A percentile compares a stretch with the other conserved stretches of the same genome.
Conservation (phyloP, 2,329 filamentous ascomycete genomes). For the Sporothrix protearum region DNA sequence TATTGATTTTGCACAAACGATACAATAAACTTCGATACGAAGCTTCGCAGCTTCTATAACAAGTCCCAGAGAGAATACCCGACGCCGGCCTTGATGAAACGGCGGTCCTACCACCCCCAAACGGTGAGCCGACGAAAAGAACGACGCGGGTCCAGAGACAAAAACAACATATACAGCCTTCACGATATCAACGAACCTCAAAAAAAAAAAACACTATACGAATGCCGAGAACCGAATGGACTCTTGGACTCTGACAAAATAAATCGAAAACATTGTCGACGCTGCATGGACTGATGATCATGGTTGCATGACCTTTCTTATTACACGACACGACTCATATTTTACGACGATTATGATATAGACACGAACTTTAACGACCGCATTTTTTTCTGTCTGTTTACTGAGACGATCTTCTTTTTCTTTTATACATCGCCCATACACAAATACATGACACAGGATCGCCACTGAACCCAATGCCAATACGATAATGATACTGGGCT, state of each 20-base stretch:
- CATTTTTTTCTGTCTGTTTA: not conserved
- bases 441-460: not conserved
- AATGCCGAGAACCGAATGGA: too few species aligned
- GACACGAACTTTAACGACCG: slow-evolving; percentile 21
- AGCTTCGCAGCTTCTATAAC: slow-evolving; percentile 37
- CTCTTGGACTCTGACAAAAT: not conserved
- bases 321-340: slow-evolving; percentile 14
- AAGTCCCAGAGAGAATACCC: slow-evolving; percentile 31
- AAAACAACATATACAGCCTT: slow-evolving; percentile 7
- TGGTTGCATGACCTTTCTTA: not conserved
- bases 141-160: slow-evolving; percentile 1
- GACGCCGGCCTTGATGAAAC: slow-evolving; percentile 24
- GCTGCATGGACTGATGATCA: slow-evolving; percentile 2
- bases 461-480: not conserved
- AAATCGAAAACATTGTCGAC: slow-evolving; percentile 13
- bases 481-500: not conserved
- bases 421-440: not conserved
- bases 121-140: slow-evolving; percentile 5
- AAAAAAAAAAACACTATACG: not conserved
- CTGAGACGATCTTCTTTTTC: not conserved
- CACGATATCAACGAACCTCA: not conserved
- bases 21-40: slow-evolving; percentile 34
- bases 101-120: not conserved
- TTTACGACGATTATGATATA: slow-evolving; percentile 22
- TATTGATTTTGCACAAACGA: slow-evolving; percentile 15